Conservation (phyloP, 2,329 filamentous ascomycete species). For the Leptographium flavum region DNA sequence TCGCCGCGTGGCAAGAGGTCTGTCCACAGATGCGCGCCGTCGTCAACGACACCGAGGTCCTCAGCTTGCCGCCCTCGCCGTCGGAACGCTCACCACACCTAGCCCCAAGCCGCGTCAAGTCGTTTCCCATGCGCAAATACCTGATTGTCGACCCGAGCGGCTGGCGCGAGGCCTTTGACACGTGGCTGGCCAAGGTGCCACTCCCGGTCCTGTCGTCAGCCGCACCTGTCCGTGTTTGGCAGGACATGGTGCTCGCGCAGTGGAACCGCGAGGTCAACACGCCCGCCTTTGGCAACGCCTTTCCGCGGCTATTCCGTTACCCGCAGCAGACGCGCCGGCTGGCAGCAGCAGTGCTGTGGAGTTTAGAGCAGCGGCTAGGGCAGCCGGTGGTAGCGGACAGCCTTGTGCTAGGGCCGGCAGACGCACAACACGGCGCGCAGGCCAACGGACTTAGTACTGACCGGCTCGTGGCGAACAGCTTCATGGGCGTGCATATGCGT, state of each 20-base stretch:
- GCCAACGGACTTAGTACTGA: slow-evolving; percentile 6
- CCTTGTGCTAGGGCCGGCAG: background rate
- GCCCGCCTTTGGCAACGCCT: slow-evolving; percentile 12
- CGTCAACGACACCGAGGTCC: slow-evolving; percentile 3
- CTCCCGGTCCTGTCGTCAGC: slow-evolving; percentile 5
- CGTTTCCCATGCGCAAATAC: slow-evolving; percentile 8
- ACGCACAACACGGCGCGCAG: background rate
- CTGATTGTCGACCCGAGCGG: slow-evolving; percentile 10
- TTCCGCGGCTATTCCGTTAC: slow-evolving; percentile 11
- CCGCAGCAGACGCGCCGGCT: slow-evolving; percentile 10
- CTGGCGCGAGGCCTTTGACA: slow-evolving; percentile 11
- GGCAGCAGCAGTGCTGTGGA: slow-evolving; percentile 20
- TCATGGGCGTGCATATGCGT: slow-evolving; percentile 23
- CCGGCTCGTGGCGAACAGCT: slow-evolving; percentile 15
- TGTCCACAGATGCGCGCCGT: slow-evolving; percentile 10
- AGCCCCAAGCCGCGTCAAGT: slow-evolving; percentile 3
- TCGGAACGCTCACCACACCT: slow-evolving; percentile 2
- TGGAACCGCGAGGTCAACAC: slow-evolving; percentile 10
- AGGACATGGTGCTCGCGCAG: slow-evolving; percentile 13
- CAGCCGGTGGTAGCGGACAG: slow-evolving; percentile 14
- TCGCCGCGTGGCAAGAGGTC: slow-evolving; percentile 3
- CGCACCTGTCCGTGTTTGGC: slow-evolving; percentile 11
- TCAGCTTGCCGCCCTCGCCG: slow-evolving; percentile 1
- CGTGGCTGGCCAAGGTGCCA: slow-evolving; percentile 6
- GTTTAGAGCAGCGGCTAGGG: slow-evolving; percentile 15